Conservation (phyloP, 768 basidiomycete genomes). For the Omphalotus guepiniiformis region DNA sequence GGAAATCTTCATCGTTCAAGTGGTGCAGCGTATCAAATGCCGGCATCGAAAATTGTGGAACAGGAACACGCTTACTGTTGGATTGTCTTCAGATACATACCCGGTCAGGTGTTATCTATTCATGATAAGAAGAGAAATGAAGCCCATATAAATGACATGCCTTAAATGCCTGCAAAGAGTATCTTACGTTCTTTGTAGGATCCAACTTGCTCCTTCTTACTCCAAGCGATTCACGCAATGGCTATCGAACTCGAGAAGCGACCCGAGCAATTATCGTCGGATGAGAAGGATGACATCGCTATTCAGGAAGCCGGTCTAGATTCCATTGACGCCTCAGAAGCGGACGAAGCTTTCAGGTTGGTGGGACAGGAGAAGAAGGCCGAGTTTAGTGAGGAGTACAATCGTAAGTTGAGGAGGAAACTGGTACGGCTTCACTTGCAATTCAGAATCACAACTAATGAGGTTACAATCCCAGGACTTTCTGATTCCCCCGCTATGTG, state of each 20-base stretch:
- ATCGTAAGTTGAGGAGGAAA: slow-evolving; percentile 51
- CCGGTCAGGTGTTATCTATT: too few relatives aligned
- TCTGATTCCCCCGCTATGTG: slow-evolving; percentile 51
- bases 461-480: slow-evolving; percentile 31
- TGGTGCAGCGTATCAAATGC: too few relatives aligned
- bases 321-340: slow-evolving; percentile 35
- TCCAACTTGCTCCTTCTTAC: background rate
- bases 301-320: slow-evolving; percentile 18
- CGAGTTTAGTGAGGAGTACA: slow-evolving; percentile 60
- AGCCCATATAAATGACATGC: background rate
- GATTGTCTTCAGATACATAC: too few relatives aligned
- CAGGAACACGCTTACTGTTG: too few relatives aligned
- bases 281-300: background rate
- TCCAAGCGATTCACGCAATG: background rate
- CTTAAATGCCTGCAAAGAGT: too few relatives aligned
- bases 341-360: slow-evolving; percentile 55
- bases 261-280: background rate
- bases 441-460: background rate
- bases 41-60: too few relatives aligned
- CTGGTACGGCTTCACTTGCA: slow-evolving; percentile 33
- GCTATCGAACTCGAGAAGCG: background rate
- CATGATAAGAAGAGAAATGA: slow-evolving; percentile 4
- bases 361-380: slow-evolving; percentile 48
- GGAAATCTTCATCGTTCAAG: too few relatives aligned
- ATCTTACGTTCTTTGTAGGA: background rate